Conservation (phyloP, 1,284 basidiomycete species). For the Heterobasidion parviporum region DNA sequence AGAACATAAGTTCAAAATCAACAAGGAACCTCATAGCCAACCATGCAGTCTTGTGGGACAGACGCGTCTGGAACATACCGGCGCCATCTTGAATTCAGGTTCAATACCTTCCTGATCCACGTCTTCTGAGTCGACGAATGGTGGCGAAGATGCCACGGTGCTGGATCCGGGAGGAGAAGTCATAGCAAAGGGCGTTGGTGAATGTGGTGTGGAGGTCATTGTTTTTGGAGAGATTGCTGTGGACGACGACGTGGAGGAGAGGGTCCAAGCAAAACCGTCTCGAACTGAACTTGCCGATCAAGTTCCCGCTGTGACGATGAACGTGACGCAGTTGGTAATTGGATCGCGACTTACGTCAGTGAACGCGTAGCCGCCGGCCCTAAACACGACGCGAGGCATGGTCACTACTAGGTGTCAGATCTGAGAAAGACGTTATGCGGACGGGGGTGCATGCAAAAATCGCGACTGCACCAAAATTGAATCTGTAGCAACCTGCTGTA, state of each 20-base stretch:
- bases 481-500: too few relatives aligned
- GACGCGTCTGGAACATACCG: not conserved
- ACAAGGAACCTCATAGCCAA: not conserved
- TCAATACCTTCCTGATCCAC: not conserved
- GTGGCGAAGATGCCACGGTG: constrained; percentile 9
- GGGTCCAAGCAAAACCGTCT: too few relatives aligned
- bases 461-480: too few relatives aligned
- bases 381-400: constrained; percentile 3
- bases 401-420: too few relatives aligned
- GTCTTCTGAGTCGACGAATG: constrained; percentile 1
- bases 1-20: not conserved
- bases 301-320: not conserved
- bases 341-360: not conserved
- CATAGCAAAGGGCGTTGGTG: not conserved
- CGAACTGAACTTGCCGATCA: too few relatives aligned
- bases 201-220: not conserved
- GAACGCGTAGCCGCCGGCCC: constrained; percentile 10
- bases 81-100: not conserved
- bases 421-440: too few relatives aligned
- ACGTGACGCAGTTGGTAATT: constrained; percentile 2
- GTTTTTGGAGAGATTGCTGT: not conserved
- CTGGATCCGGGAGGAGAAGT: constrained; percentile 5
- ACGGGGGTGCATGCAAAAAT: too few relatives aligned
- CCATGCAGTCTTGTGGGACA: not conserved
- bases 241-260: not conserved